A percentile compares a stretch with the other conserved stretches of the same genome.
Conservation (phyloP, 164 flowering plant species). For the Tinospora cordifolia region DNA sequence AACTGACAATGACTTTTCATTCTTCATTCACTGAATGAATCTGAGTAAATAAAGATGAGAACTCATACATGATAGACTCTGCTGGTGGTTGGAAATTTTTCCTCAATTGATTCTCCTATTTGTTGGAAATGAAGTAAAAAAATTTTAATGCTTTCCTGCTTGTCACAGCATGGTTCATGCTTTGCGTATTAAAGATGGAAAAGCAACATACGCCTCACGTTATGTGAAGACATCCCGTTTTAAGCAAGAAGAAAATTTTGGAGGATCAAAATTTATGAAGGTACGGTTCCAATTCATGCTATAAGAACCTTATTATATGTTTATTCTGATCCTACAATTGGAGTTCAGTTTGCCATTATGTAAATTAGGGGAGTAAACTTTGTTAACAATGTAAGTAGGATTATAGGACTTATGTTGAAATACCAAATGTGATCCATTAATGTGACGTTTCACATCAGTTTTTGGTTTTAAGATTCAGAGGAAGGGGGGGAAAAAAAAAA, state of each 20-base stretch:
- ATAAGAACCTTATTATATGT: background rate
- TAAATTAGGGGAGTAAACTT: background rate
- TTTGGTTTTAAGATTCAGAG: background rate
- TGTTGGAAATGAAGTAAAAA: background rate
- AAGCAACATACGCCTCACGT: constrained; percentile 93
- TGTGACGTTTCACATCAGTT: background rate
- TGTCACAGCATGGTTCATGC: constrained; percentile 88
- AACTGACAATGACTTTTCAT: background rate
- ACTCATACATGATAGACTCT: background rate
- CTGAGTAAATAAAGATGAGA: background rate
- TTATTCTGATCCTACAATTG: background rate
- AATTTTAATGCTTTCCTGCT: background rate
- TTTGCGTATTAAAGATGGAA: constrained; percentile 87
- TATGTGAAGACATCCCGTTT: constrained; percentile 79
- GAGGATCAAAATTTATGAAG: constrained; percentile 87
- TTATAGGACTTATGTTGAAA: background rate
- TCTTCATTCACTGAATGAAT: background rate
- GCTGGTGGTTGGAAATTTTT: background rate
- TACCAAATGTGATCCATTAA: background rate
- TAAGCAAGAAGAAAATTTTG: constrained; percentile 83
- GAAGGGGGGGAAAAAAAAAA: no score
- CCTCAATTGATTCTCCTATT: background rate
- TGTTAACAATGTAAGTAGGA: background rate
- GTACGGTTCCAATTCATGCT: constrained; percentile 23
- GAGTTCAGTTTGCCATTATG: background rate